Base-by-base conservation (phyloP, 2,329 filamentous ascomycete genomes). In the Myriosclerotinia curreyana region DNA sequence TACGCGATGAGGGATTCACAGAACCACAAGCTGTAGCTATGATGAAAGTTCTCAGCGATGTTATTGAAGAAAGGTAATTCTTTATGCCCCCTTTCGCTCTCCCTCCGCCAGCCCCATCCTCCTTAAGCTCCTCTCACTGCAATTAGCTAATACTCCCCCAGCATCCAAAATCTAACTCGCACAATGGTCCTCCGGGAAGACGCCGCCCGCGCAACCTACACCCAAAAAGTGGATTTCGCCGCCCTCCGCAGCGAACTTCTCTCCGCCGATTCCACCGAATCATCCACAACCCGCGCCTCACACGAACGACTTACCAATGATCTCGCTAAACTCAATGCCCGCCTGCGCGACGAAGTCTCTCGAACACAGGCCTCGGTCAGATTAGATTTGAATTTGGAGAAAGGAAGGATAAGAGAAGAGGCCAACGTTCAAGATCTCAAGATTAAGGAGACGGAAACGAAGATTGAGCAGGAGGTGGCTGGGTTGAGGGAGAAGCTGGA, bases 151-250 rank as follows among this genome's bases (percentile, higher is more conserved):
- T 46, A 17, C 5, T 5, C 15, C 7, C 50, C 6, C 42, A 91
- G 91, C 75, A 98, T 99, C 71, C 94, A 97, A 76, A 98, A 98
- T 77, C 83, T 99, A 58, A 98, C 94, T 0, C 88, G 94, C 68
- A 98, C 94, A 20, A 99, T 99, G 95, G 95, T 99, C 50, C 85
- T 96, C 54, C 91, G 93, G 73, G 95, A 99, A 79, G 95, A 96
- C 78, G 86, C 91, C 67, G 90, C 91, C 73, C 90, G 91, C 74
- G 88, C 90, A 36, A 89, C 86, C 3, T 90, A 90, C 75, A 88
- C 86, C 2, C 87, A 98, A 76, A 98, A 98, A 77, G 95, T 98
- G 68, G 95, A 99, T 79, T 98, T 99, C 75, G 93, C 94, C 66
- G 97, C 98, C 80, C 86, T 98, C 51, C 91, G 95, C 69, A 96